phyloP scores from a whole-genome alignment of 192 early-diverging fungal genomes.

The Gonapodya sp. region DNA sequence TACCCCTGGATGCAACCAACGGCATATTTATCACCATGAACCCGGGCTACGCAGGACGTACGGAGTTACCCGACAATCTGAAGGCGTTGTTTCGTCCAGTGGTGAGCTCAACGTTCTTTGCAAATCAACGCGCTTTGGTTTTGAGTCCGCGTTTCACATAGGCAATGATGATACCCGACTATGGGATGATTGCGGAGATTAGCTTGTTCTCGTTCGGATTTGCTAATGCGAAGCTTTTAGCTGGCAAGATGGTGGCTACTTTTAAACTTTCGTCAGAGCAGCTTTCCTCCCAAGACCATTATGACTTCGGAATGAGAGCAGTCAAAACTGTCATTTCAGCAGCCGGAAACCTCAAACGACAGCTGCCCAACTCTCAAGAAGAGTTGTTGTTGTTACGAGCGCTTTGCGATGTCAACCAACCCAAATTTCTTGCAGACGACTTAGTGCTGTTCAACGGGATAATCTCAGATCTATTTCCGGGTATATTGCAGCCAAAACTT shows the following conservation, averaged over 20 bases:
- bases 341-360: conserved; percentile 40
- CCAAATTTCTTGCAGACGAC: conserved; percentile 50
- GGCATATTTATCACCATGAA: conserved; percentile 58
- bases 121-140: too few species aligned
- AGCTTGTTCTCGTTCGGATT: conserved; percentile 56
- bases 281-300: conserved; percentile 32
- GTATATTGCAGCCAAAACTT: conserved; percentile 38
- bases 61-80: conserved; percentile 49
- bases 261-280: conserved; percentile 49
- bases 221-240: conserved; percentile 36
- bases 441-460: conserved; percentile 51
- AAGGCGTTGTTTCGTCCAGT: conserved; percentile 31
- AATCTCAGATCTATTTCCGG: conserved; percentile 53
- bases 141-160: conserved; percentile 9
- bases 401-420: conserved; percentile 49
- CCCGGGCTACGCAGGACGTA: conserved; percentile 52
- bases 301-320: conserved; percentile 52
- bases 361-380: conserved; percentile 47
- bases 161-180: conserved; percentile 38
- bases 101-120: conserved; percentile 38
- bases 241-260: conserved; percentile 51
- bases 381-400: conserved; percentile 44
- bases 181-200: conserved; percentile 52
- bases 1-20: conserved; percentile 38
- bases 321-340: conserved; percentile 49